These are phyloP conservation scores for Mortierella sp. DNA, from an alignment of 371 early-diverging fungal species.

Conservation along the genomic window DNA sequence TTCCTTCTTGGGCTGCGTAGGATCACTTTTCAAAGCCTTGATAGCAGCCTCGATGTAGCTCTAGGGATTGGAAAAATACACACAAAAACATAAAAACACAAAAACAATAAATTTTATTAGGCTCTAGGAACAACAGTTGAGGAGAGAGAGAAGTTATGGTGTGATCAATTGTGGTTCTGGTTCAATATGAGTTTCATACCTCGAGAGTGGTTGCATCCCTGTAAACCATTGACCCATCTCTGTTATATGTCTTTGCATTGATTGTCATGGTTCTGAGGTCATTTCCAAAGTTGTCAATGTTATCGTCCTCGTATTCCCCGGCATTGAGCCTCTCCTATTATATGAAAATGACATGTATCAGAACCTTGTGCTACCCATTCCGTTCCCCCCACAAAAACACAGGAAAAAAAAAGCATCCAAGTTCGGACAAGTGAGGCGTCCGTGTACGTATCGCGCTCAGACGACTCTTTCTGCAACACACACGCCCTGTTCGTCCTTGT, in stretches of 20 bases:
- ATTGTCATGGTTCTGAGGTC: constrained; percentile 80
- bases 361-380: not conserved
- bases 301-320: constrained; percentile 60
- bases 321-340: constrained; percentile 60
- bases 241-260: constrained; percentile 86
- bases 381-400: not conserved
- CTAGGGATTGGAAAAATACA: constrained; percentile 8
- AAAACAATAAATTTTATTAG: not conserved
- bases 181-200: constrained; percentile 43
- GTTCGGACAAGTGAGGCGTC: not conserved
- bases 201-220: constrained; percentile 79
- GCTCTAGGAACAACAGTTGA: not conserved
- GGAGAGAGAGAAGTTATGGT: not conserved
- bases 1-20: constrained; percentile 24
- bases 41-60: constrained; percentile 28
- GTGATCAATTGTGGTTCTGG: no score
- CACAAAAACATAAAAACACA: no score
- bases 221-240: constrained; percentile 78
- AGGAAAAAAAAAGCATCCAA: not conserved
- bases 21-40: constrained; percentile 19
- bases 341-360: not conserved
- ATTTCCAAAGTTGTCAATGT: constrained; percentile 64
- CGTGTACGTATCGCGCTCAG: no score
- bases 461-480: no score
- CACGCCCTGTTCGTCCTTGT: no score